phyloP scores from a whole-genome alignment of 495 filamentous ascomycete genomes.

The Aspergillus steynii region DNA sequence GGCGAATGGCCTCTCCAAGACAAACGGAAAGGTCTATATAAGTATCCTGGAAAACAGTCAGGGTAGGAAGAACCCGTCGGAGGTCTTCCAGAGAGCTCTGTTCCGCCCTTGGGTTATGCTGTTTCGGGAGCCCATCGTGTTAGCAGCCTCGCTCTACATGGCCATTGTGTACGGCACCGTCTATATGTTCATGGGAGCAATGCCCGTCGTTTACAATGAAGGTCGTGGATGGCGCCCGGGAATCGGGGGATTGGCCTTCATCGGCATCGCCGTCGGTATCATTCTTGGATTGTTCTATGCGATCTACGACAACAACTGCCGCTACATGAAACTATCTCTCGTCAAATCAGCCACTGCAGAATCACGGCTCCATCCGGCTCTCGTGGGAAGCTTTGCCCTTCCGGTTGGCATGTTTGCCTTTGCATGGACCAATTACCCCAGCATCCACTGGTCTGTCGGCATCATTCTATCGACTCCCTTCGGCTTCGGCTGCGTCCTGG shows the following conservation, averaged over 20 bases:
- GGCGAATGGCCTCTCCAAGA: slow-evolving; percentile 38
- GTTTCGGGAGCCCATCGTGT: slow-evolving; percentile 19
- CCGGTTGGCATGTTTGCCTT: slow-evolving; percentile 52
- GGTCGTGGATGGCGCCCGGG: slow-evolving; percentile 64
- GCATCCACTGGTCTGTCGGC: slow-evolving; percentile 59
- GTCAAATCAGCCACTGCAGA: slow-evolving; percentile 23
- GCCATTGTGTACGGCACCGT: slow-evolving; percentile 64
- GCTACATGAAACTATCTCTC: background rate
- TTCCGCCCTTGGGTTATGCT: slow-evolving; percentile 28
- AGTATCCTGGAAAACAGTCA: background rate
- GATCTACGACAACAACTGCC: slow-evolving; percentile 25
- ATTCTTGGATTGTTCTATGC: slow-evolving; percentile 32
- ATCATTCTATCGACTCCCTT: slow-evolving; percentile 60
- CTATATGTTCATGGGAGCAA: slow-evolving; percentile 73
- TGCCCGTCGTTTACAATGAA: slow-evolving; percentile 62
- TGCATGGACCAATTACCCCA: slow-evolving; percentile 57
- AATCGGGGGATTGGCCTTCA: slow-evolving; percentile 64
- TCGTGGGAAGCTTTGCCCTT: slow-evolving; percentile 22
- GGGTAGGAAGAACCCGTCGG: too few species aligned
- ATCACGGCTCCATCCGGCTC: slow-evolving; percentile 28
- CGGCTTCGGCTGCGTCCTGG: slow-evolving; percentile 61
- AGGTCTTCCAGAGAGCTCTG: background rate
- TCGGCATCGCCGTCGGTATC: slow-evolving; percentile 72
- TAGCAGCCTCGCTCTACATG: slow-evolving; percentile 58
- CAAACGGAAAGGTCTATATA: slow-evolving; percentile 43